phyloP scores from a whole-genome alignment of 371 early-diverging fungal species.

The Mucor irregularis region DNA sequence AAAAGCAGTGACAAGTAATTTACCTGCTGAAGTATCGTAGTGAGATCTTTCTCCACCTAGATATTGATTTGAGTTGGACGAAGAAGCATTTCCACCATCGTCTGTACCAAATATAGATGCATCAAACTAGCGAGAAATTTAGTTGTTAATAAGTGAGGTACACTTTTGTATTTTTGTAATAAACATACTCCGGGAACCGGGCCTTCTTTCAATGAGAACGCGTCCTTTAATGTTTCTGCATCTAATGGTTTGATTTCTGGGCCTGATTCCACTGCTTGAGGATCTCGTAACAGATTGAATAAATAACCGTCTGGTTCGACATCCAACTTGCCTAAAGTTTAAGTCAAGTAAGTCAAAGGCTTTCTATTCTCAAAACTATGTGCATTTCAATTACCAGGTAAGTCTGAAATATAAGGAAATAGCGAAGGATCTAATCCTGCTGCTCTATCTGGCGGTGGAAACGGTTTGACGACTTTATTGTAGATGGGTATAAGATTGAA shows the following conservation, averaged over 20 bases:
- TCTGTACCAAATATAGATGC: constrained; percentile 55
- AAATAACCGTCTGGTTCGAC: constrained; percentile 45
- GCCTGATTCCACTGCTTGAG: constrained; percentile 36
- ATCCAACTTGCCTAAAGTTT: constrained; percentile 34
- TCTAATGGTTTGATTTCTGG: constrained; percentile 40
- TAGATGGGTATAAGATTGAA: constrained; percentile 60
- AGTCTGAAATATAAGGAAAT: constrained; percentile 50
- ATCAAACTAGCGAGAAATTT: constrained; percentile 49
- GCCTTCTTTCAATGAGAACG: constrained; percentile 56
- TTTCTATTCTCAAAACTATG: no score
- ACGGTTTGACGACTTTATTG: constrained; percentile 56
- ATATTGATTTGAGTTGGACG: background rate
- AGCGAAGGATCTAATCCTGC: constrained; percentile 46
- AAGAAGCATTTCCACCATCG: constrained; percentile 22
- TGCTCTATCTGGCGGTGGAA: constrained; percentile 42
- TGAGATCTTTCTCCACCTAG: constrained; percentile 1
- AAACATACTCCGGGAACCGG: constrained; percentile 58
- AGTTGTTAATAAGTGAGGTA: background rate
- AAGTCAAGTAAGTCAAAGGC: no score
- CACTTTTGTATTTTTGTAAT: background rate
- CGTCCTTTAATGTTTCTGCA: constrained; percentile 48
- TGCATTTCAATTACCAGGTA: constrained; percentile 50
- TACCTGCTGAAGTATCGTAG: constrained; percentile 17
- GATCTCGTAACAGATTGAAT: constrained; percentile 44
- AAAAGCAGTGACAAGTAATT: background rate